Conservation (phyloP, 179 eudicot genomes). For the Monotropa hypopitys region DNA sequence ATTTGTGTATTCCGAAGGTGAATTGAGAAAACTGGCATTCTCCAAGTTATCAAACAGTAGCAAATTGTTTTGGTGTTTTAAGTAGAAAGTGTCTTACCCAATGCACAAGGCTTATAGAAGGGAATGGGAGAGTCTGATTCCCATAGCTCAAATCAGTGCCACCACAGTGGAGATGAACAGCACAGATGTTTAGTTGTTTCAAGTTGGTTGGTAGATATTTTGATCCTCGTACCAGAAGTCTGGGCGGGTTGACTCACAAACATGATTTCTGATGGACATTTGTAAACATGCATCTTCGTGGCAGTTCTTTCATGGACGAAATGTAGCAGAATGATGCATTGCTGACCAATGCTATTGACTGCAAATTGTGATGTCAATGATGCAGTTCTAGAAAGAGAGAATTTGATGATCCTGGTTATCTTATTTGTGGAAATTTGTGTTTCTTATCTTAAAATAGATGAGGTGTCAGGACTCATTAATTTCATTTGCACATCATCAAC, state of each 20-base stretch:
- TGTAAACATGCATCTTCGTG: background rate
- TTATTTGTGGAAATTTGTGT: background rate
- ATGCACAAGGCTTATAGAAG: background rate
- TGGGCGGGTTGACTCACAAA: background rate
- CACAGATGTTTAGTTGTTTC: background rate
- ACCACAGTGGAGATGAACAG: background rate
- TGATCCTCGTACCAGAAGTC: background rate
- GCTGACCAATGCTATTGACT: background rate
- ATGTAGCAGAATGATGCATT: background rate
- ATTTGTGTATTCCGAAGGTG: background rate
- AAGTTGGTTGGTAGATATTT: background rate
- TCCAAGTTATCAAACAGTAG: background rate
- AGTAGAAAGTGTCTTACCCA: background rate
- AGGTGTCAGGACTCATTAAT: background rate
- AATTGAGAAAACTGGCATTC: background rate
- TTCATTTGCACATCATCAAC: background rate
- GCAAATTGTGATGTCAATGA: background rate
- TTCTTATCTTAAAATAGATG: background rate
- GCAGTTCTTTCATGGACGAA: background rate
- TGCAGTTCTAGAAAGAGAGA: background rate
- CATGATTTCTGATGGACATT: background rate
- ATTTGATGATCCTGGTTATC: background rate
- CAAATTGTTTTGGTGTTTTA: background rate
- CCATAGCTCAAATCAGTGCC: background rate
- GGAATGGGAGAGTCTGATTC: background rate